These are phyloP conservation scores for Penicillium lividum DNA, from an alignment of 495 filamentous ascomycete species.

Conservation along the genomic window DNA sequence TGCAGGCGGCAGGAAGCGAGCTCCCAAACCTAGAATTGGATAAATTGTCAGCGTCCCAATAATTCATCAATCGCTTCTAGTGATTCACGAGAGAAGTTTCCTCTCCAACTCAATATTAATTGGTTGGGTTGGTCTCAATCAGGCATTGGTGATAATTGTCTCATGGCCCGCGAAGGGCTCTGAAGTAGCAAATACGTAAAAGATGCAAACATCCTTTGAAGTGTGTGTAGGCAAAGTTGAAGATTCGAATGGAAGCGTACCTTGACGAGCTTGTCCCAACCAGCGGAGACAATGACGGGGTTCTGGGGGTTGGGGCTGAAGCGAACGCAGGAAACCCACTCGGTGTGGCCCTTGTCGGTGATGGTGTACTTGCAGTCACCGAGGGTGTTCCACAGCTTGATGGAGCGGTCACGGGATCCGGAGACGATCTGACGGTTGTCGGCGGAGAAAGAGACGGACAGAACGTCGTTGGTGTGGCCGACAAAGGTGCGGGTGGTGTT, in stretches of 20 bases:
- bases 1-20: conserved; percentile 98
- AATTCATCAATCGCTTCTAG: conserved; percentile 1
- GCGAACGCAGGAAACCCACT: conserved; percentile 99
- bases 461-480: conserved; percentile 98
- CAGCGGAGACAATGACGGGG: conserved; percentile 97
- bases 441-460: conserved; percentile 99
- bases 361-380: conserved; percentile 99
- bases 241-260: conserved; percentile 56
- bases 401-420: conserved; percentile 93
- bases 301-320: conserved; percentile 99
- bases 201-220: conserved; percentile 76
- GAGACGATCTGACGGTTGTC: conserved; percentile 99
- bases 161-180: conserved; percentile 89
- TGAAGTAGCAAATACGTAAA: conserved; percentile 99
- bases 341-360: conserved; percentile 98
- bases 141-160: conserved; percentile 93
- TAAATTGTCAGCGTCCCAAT: conserved; percentile 29
- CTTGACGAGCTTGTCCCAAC: conserved; percentile 99
- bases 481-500: conserved; percentile 97
- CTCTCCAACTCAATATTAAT: conserved; percentile 20
- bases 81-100: conserved; percentile 14
- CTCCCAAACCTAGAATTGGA: conserved; percentile 83
- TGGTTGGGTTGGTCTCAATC: conserved; percentile 55
- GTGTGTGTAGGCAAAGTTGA: conserved; percentile 51
- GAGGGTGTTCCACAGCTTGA: conserved; percentile 99